Conservation (phyloP, 345 rosid genomes). For the Carallia brachiata region DNA sequence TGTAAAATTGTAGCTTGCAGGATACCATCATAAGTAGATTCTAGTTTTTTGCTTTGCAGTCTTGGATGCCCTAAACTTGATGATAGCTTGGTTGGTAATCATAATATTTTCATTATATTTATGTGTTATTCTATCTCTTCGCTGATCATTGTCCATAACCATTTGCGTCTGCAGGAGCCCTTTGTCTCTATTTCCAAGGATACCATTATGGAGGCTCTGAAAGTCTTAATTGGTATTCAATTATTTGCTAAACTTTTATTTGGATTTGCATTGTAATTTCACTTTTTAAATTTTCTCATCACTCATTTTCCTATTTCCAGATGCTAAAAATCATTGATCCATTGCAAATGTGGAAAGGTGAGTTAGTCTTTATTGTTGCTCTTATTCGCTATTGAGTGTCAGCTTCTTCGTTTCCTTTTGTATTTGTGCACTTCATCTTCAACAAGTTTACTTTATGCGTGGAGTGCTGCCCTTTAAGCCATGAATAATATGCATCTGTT, state of each 20-base stretch:
- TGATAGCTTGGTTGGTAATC: too few relatives aligned
- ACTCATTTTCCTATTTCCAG: conserved; percentile 38
- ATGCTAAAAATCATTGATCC: conserved; percentile 47
- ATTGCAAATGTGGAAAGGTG: conserved; percentile 90
- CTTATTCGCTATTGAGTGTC: not conserved
- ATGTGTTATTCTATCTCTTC: too few relatives aligned
- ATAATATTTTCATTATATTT: too few relatives aligned
- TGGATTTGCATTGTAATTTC: not conserved
- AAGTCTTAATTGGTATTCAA: conserved; percentile 58
- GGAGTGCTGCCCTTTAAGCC: too few relatives aligned
- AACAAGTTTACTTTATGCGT: too few relatives aligned
- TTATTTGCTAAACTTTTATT: not conserved
- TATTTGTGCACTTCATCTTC: not conserved
- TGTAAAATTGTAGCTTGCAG: too few relatives aligned
- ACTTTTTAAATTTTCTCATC: not conserved
- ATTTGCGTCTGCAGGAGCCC: conserved; percentile 53
- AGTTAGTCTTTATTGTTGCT: not conserved
- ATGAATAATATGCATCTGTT: too few relatives aligned
- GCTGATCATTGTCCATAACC: not conserved
- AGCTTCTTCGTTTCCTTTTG: too few relatives aligned
- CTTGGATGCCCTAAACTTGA: too few relatives aligned
- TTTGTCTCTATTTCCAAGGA: conserved; percentile 48
- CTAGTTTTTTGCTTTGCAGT: too few relatives aligned
- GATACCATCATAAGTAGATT: too few relatives aligned
- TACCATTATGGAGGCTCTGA: conserved; percentile 62